These are phyloP conservation scores for Silene conica DNA, from an alignment of 148 eudicot species.

Conservation along the genomic window DNA sequence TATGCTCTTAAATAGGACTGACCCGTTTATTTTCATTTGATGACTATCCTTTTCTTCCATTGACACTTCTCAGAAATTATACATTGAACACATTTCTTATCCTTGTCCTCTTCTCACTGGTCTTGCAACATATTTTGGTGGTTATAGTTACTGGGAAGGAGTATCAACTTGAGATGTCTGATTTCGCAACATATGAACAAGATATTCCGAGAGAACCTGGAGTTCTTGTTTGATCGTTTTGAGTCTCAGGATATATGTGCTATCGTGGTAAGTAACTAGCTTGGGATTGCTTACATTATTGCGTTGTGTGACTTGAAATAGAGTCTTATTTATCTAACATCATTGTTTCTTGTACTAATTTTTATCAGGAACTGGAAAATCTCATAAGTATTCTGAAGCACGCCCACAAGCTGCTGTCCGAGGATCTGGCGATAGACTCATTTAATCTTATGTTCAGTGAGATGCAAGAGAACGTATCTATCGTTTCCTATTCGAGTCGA, in stretches of 20 bases:
- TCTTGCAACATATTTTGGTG: constrained; percentile 15
- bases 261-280: constrained; percentile 56
- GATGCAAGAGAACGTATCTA: constrained; percentile 95
- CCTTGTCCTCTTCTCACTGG: neutral
- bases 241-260: constrained; percentile 98
- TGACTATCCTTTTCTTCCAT: neutral
- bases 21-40: neutral
- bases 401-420: constrained; percentile 74
- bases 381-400: constrained; percentile 69
- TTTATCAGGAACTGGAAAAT: constrained; percentile 83
- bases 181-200: constrained; percentile 90
- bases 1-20: neutral
- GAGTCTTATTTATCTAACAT: constrained; percentile 10
- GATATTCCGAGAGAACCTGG: constrained; percentile 85
- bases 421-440: constrained; percentile 70
- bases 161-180: constrained; percentile 78
- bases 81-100: neutral
- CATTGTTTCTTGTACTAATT: constrained; percentile 3
- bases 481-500: constrained; percentile 96
- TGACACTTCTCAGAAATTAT: neutral
- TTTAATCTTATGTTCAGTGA: constrained; percentile 77
- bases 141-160: constrained; percentile 81
- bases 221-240: constrained; percentile 84
- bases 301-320: neutral
- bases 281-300: constrained; percentile 3